Evolutionary conservation across 495 filamentous ascomycete genomes (phyloP).

Genomic region (Penicillium ochrochloron): DNA sequence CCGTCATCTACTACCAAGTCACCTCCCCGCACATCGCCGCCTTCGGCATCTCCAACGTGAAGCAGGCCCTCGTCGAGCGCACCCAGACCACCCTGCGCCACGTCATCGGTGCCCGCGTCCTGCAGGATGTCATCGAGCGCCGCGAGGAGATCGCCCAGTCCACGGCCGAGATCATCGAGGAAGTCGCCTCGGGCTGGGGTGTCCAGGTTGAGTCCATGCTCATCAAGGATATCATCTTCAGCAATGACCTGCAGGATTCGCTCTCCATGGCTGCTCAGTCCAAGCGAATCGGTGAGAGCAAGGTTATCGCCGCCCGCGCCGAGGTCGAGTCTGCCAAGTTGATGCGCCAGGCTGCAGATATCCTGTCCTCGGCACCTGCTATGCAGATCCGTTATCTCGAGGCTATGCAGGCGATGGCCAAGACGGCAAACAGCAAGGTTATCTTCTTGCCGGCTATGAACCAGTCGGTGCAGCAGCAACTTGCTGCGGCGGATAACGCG

Average conservation of each 20-base stretch:
- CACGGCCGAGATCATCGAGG: constrained; percentile 97
- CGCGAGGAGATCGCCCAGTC: constrained; percentile 94
- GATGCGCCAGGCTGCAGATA: constrained; percentile 98
- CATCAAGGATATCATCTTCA: constrained; percentile 99
- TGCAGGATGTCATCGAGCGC: constrained; percentile 98
- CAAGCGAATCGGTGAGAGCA: constrained; percentile 97
- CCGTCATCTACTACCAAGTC: constrained; percentile 99
- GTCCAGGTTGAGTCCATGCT: constrained; percentile 97
- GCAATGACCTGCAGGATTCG: constrained; percentile 93
- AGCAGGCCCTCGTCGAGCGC: constrained; percentile 92
- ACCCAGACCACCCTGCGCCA: constrained; percentile 98
- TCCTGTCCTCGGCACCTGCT: constrained; percentile 86
- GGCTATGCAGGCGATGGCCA: constrained; percentile 99
- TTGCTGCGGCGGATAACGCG: constrained; percentile 54
- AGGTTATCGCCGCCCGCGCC: constrained; percentile 95
- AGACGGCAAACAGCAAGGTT: constrained; percentile 92
- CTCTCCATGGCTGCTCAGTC: constrained; percentile 98
- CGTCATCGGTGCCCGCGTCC: constrained; percentile 92
- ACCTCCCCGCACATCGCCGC: constrained; percentile 94
- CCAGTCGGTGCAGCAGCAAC: constrained; percentile 53
- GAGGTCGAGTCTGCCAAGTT: constrained; percentile 97
- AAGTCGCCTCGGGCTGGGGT: constrained; percentile 92
- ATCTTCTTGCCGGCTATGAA: constrained; percentile 82
- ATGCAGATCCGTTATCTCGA: constrained; percentile 99
- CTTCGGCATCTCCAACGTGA: constrained; percentile 94